Percentiles rank a stretch among this genome's conserved stretches.
Evolutionary conservation across 2,329 filamentous ascomycete species (phyloP).

Genomic region (Ophiostoma australiae): DNA sequence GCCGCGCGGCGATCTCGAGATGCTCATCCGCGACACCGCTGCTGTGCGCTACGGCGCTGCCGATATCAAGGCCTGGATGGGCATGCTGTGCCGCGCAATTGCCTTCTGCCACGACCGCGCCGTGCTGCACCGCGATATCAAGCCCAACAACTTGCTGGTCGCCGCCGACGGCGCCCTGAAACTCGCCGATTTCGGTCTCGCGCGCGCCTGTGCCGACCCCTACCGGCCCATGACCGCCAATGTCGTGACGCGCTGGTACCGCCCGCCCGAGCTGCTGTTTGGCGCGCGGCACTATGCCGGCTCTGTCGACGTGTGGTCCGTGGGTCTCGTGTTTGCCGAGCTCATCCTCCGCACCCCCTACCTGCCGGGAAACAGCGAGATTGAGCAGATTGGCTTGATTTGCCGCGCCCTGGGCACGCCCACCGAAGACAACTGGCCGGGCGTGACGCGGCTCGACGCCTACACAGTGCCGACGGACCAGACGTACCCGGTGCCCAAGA

Average conservation of each 20-base stretch:
- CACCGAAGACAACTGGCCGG: constrained; percentile 92
- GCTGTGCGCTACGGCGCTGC: constrained; percentile 74
- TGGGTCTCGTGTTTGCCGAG: constrained; percentile 90
- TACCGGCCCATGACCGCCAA: constrained; percentile 85
- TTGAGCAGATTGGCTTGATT: constrained; percentile 81
- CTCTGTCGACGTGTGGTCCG: constrained; percentile 89
- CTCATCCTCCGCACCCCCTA: constrained; percentile 78
- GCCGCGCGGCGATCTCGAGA: constrained; percentile 88
- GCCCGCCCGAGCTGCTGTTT: constrained; percentile 88
- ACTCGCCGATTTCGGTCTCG: constrained; percentile 95
- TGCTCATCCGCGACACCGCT: constrained; percentile 81
- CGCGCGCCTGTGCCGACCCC: constrained; percentile 82
- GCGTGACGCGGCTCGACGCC: constrained; percentile 71
- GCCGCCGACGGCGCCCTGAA: constrained; percentile 90
- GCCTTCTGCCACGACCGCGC: constrained; percentile 97
- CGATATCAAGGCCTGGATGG: constrained; percentile 98
- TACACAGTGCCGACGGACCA: constrained; percentile 63
- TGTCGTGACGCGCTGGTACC: constrained; percentile 96
- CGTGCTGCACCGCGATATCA: constrained; percentile 94
- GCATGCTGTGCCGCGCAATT: constrained; percentile 86
- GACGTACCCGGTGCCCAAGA: constrained; percentile 56
- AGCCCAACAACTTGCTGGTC: constrained; percentile 96
- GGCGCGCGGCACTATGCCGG: constrained; percentile 85
- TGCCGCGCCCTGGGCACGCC: constrained; percentile 83
- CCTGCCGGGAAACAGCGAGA: constrained; percentile 75